phyloP scores from a whole-genome alignment of 169 alveolate species.

The Fabrea salina region DNA sequence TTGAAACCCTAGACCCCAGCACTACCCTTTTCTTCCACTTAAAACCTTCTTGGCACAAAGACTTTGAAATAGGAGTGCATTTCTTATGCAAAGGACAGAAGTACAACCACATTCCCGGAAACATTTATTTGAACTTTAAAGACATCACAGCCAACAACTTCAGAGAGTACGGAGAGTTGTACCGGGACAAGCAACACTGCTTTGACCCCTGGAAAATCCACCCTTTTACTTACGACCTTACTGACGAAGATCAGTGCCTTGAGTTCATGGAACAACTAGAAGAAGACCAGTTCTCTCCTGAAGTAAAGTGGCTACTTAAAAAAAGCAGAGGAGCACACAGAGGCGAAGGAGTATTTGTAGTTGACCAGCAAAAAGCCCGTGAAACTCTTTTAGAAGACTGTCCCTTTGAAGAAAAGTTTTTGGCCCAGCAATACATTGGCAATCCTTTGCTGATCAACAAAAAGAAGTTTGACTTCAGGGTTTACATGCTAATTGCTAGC shows the following conservation, averaged over 20 bases:
- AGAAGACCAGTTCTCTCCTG: background rate
- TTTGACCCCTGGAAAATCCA: constrained; percentile 24
- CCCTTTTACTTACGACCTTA: background rate
- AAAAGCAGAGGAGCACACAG: background rate
- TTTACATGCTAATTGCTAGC: constrained; percentile 45
- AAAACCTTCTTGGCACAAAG: background rate
- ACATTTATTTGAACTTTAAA: constrained; percentile 13
- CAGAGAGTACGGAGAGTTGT: constrained; percentile 8
- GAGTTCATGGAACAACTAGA: background rate
- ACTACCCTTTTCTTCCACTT: background rate
- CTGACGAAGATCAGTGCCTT: constrained; percentile 10
- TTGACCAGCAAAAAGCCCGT: background rate
- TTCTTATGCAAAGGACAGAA: constrained; percentile 18
- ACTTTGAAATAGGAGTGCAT: constrained; percentile 18
- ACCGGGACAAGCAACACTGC: constrained; percentile 11
- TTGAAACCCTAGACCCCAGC: background rate
- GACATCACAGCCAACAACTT: constrained; percentile 20
- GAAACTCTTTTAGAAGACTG: constrained; percentile 11
- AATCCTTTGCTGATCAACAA: constrained; percentile 50
- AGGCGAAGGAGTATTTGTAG: constrained; percentile 8
- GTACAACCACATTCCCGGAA: constrained; percentile 39
- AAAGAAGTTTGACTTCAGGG: constrained; percentile 59
- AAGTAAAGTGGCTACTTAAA: constrained; percentile 4
- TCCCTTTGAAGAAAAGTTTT: background rate
- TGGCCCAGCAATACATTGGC: constrained; percentile 47